A percentile compares a stretch with the other conserved stretches of the same genome.
Conservation (phyloP, 768 basidiomycete genomes). For the Floccularia luteovirens region DNA sequence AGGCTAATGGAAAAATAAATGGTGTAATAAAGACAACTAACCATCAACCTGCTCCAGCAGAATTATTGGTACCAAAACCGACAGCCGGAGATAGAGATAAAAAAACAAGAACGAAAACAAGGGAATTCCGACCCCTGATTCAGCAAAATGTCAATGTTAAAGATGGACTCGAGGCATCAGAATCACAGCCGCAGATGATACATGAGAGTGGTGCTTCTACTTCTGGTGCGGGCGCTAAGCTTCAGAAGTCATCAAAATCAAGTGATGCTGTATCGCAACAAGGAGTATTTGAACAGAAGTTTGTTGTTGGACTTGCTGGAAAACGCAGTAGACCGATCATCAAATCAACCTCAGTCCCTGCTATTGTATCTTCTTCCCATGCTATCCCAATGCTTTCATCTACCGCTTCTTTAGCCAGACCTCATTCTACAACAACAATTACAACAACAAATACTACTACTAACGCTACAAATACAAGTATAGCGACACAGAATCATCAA, state of each 20-base stretch:
- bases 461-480: too few species aligned
- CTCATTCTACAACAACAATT: conserved; percentile 9
- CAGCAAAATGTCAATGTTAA: neutral
- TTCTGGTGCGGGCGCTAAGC: neutral
- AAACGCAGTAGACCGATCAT: conserved; percentile 29
- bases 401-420: conserved; percentile 67
- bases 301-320: conserved; percentile 2
- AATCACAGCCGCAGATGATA: neutral
- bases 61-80: conserved; percentile 1
- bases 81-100: neutral
- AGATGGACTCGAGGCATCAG: neutral
- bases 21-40: too few species aligned
- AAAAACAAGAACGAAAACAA: neutral
- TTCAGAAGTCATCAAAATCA: neutral
- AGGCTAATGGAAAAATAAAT: conserved; percentile 7
- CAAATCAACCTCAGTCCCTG: conserved; percentile 65
- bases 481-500: too few species aligned
- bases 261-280: neutral
- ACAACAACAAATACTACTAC: too few species aligned
- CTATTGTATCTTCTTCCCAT: conserved; percentile 62
- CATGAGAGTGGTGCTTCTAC: neutral
- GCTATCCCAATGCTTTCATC: conserved; percentile 69
- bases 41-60: too few species aligned
- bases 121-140: neutral
- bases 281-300: too few species aligned